Conservation (phyloP, 768 basidiomycete genomes). For the Rhodosporidiobolus odoratus region DNA sequence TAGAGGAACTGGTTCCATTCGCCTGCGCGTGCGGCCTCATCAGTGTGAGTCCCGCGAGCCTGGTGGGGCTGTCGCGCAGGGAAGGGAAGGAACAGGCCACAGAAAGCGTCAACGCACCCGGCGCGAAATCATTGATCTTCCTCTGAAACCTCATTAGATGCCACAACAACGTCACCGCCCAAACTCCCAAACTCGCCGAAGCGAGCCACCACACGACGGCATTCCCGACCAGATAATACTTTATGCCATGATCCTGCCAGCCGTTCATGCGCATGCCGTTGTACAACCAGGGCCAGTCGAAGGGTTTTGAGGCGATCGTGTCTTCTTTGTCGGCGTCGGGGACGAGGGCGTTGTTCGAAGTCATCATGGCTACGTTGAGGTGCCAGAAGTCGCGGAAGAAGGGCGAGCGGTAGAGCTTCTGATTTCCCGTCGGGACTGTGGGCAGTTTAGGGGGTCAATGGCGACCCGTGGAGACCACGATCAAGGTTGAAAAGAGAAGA, state of each 20-base stretch:
- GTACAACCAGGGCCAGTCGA: constrained; percentile 87
- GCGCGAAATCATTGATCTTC: constrained; percentile 84
- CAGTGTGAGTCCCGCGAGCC: neutral
- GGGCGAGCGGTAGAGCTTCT: constrained; percentile 77
- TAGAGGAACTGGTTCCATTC: constrained; percentile 95
- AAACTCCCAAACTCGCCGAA: constrained; percentile 60
- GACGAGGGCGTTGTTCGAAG: constrained; percentile 94
- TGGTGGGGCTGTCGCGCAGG: no score
- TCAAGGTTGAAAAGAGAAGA: neutral
- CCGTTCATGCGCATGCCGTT: constrained; percentile 95
- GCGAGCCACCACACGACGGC: constrained; percentile 88
- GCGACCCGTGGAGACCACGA: no score
- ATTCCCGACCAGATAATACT: constrained; percentile 86
- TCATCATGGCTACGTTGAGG: constrained; percentile 99
- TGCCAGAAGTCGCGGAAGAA: constrained; percentile 98
- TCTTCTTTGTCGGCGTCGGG: constrained; percentile 99
- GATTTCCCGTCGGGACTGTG: constrained; percentile 73
- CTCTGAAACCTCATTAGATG: constrained; percentile 80
- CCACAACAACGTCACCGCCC: constrained; percentile 54
- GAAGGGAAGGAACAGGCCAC: neutral
- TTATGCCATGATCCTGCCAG: constrained; percentile 78
- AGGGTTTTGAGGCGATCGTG: constrained; percentile 84
- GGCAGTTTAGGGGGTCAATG: constrained; percentile 9
- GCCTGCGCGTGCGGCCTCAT: constrained; percentile 49
- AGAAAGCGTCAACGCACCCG: constrained; percentile 54